These are phyloP conservation scores for Aureobasidium sp. DNA, from an alignment of 2,329 filamentous ascomycete genomes.

Conservation along the genomic window DNA sequence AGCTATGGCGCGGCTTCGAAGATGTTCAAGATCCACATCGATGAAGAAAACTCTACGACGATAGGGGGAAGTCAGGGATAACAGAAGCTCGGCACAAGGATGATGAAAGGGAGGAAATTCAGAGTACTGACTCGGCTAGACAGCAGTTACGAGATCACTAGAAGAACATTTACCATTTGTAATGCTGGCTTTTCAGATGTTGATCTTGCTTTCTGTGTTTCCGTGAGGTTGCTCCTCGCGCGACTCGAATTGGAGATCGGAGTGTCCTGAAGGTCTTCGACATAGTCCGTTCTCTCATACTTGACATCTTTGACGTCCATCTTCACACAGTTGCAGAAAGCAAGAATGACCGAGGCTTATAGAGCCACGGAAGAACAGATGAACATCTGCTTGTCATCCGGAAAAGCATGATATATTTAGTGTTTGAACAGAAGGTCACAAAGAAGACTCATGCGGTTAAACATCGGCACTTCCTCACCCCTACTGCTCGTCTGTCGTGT, in stretches of 20 bases:
- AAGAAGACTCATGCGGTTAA: neutral
- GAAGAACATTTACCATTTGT: neutral
- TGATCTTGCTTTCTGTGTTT: neutral
- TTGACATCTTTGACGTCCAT: too few species aligned
- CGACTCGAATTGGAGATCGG: too few species aligned
- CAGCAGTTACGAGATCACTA: neutral
- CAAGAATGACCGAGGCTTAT: conserved; percentile 49
- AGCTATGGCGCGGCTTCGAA: conserved; percentile 46
- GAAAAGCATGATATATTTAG: conserved; percentile 24
- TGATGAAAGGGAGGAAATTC: too few species aligned
- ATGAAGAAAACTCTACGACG: conserved; percentile 31
- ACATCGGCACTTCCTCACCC: neutral
- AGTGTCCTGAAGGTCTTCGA: too few species aligned
- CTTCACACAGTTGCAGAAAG: conserved; percentile 48
- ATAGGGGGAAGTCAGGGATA: conserved; percentile 7
- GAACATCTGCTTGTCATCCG: conserved; percentile 39
- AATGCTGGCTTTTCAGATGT: neutral
- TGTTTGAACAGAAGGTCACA: neutral
- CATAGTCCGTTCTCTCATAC: too few species aligned
- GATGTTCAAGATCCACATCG: conserved; percentile 42
- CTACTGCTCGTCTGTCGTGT: neutral
- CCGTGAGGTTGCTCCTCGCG: conserved; percentile 27
- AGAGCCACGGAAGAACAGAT: conserved; percentile 50
- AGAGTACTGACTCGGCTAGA: neutral
- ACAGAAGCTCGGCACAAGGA: conserved; percentile 4